Evolutionary conservation across 208 protist genomes (phyloP), one percentile per base, ranked within the genome.

Genomic region (Acanthamoeba comandoni): DNA sequence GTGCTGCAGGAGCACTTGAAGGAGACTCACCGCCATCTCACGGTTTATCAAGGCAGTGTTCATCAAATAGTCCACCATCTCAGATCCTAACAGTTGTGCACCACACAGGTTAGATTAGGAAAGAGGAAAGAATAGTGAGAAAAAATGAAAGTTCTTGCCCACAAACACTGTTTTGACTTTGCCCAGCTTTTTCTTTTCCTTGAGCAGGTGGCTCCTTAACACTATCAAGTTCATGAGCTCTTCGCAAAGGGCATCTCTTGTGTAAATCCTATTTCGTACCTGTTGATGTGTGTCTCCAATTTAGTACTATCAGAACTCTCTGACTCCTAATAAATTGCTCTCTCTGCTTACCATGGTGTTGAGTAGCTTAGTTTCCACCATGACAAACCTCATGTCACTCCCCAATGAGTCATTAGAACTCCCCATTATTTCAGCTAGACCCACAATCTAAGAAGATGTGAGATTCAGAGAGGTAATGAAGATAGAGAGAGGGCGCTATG

Each of bases 191-290:
- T 62, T 62, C 55, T 62, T 62, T 15, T 19, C 55, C 55, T 62
- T 15, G 55, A 62, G 55, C 55, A 62, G 19, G 55, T 62, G 17
- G 55, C n/a, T 62, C 17, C n/a, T 15, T 62, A 62, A n/a, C n/a
- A n/a, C n/a, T n/a, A n/a, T n/a, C n/a, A n/a, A n/a, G 55, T 62
- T 62, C 55, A 15, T 62, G 55, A 62, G 19, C n/a, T 15, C 55
- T 62, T 62, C 17, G 15, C 17, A 15, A 62, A 62, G 55, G 55
- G 55, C n/a, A 62, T 62, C 55, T 62, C 17, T 15, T 19, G 15
- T 62, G 55, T 62, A 62, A 15, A 62, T 62, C 55, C 15, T 62
- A n/a, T 62, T 62, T 62, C 17, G 55, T n/a, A n/a, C 55, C 55
- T 62, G 55, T 62, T 62, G 19, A 19, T 62, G 55, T 62, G 55